These are phyloP conservation scores for Cucurbita maxima DNA, from an alignment of 306 rosid species.

Conservation along the genomic window DNA sequence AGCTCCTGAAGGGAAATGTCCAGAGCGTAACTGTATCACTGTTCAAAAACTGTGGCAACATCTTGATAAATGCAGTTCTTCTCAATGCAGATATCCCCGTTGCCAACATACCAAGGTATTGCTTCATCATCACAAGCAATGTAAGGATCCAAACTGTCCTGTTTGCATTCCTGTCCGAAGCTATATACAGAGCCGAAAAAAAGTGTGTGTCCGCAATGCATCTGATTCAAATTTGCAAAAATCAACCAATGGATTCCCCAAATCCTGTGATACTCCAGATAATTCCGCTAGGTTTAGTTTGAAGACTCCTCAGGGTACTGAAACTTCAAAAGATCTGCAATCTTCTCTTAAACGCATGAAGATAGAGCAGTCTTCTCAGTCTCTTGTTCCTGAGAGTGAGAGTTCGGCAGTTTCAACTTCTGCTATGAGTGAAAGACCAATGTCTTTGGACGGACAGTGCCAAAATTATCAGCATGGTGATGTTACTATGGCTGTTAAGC, in stretches of 20 bases:
- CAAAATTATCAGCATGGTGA: constrained; percentile 37
- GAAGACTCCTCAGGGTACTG: constrained; percentile 27
- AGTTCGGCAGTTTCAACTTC: constrained; percentile 31
- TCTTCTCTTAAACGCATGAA: constrained; percentile 77
- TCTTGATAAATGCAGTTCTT: constrained; percentile 34
- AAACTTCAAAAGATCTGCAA: constrained; percentile 51
- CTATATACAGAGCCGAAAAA: constrained; percentile 24
- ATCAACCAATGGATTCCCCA: constrained; percentile 37
- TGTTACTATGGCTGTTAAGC: constrained; percentile 30
- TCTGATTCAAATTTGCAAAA: constrained; percentile 38
- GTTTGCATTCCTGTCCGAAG: constrained; percentile 68
- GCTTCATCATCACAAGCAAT: constrained; percentile 51
- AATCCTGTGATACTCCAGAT: constrained; percentile 33
- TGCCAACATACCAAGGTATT: constrained; percentile 61
- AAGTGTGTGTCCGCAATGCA: constrained; percentile 17
- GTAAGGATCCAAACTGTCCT: constrained; percentile 57
- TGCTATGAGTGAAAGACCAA: constrained; percentile 29
- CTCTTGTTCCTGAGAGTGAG: constrained; percentile 40
- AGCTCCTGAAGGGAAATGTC: constrained; percentile 77
- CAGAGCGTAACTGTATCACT: constrained; percentile 35
- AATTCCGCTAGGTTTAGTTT: constrained; percentile 28
- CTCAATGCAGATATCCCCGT: constrained; percentile 36
- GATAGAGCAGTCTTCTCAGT: constrained; percentile 52
- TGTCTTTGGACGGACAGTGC: constrained; percentile 32
- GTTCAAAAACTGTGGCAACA: constrained; percentile 67